Conservation (phyloP, 306 rosid species). For the Medicago arabica region DNA sequence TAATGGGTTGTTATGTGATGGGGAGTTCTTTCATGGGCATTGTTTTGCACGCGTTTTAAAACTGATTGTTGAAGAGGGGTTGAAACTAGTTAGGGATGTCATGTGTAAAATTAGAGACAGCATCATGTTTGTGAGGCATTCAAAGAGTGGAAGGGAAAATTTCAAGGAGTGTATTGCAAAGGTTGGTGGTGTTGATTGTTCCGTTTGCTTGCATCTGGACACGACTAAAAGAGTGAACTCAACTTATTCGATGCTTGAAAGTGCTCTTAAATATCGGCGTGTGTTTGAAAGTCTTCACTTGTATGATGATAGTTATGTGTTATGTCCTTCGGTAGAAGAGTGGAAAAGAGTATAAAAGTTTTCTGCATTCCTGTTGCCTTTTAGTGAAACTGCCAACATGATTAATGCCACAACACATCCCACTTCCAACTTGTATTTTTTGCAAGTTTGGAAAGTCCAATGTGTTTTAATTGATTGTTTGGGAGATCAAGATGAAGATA, state of each 20-base stretch:
- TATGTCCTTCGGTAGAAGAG: not conserved
- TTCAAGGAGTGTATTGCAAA: not conserved
- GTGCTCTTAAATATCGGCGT: not conserved
- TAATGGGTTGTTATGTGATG: not conserved
- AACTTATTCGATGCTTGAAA: slow-evolving; percentile 4
- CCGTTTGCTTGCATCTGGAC: not conserved
- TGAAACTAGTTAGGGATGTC: not conserved
- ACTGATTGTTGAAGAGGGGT: not conserved
- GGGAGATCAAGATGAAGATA: not conserved
- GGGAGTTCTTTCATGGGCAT: slow-evolving; percentile 10
- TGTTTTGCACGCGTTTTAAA: not conserved
- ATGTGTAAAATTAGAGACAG: not conserved
- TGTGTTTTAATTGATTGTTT: slow-evolving; percentile 12
- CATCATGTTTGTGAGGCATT: not conserved
- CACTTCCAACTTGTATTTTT: slow-evolving; percentile 31
- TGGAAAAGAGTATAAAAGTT: slow-evolving; percentile 6
- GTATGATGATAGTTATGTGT: not conserved
- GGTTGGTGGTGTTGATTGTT: slow-evolving; percentile 17
- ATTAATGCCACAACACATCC: not conserved
- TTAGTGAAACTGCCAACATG: not conserved
- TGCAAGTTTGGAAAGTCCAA: slow-evolving; percentile 27
- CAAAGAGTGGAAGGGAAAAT: not conserved
- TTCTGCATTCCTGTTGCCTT: not conserved
- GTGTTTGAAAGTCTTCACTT: not conserved
- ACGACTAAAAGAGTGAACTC: not conserved